These are phyloP conservation scores for Kwoniella sp. DNA, from an alignment of 768 basidiomycete species.

Conservation along the genomic window DNA sequence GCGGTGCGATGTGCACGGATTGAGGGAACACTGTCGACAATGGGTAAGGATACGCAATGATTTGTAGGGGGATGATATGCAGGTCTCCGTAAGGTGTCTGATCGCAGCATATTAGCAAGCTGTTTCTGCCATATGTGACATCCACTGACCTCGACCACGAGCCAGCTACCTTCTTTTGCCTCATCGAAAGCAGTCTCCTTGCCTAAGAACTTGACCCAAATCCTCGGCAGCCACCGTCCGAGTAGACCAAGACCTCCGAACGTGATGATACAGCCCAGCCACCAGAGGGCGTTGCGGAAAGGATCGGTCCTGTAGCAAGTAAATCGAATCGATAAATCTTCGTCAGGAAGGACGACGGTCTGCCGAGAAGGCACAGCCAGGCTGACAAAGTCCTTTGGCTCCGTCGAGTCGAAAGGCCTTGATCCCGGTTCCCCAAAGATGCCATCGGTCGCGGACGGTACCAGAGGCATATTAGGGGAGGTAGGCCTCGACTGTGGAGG, in stretches of 20 bases:
- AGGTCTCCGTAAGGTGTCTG: conserved; percentile 83
- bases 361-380: conserved; percentile 57
- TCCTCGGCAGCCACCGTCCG: conserved; percentile 86
- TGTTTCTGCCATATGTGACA: background rate
- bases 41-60: conserved; percentile 68
- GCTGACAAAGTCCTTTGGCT: conserved; percentile 38
- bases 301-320: conserved; percentile 70
- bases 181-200: conserved; percentile 75
- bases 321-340: conserved; percentile 81
- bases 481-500: conserved; percentile 49
- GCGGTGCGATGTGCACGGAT: conserved; percentile 13
- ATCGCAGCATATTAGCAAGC: background rate
- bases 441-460: conserved; percentile 38
- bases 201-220: conserved; percentile 87
- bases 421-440: conserved; percentile 44
- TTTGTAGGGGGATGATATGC: conserved; percentile 66
- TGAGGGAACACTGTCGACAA: conserved; percentile 73
- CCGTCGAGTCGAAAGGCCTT: conserved; percentile 17
- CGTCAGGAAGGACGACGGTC: conserved; percentile 77
- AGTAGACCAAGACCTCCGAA: conserved; percentile 71
- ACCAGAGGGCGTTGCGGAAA: conserved; percentile 69
- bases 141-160: conserved; percentile 82
- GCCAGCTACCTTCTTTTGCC: conserved; percentile 58
- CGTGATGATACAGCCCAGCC: conserved; percentile 61
- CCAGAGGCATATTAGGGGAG: conserved; percentile 46